Percentiles rank a stretch among this genome's conserved stretches.
These are phyloP conservation scores for Colletotrichum acutatum DNA, from an alignment of 2,329 filamentous ascomycete species.

Conservation along the genomic window DNA sequence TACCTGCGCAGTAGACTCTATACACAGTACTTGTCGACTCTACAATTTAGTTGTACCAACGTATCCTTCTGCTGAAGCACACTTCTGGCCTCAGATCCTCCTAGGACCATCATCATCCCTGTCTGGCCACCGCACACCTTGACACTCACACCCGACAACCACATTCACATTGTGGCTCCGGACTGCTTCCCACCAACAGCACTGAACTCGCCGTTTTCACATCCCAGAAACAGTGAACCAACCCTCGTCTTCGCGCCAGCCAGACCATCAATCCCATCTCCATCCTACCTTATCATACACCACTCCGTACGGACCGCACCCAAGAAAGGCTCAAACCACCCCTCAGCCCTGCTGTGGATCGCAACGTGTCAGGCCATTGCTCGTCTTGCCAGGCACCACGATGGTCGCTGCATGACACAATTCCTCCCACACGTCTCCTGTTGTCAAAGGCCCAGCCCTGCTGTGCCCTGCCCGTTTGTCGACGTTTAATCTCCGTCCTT, in stretches of 20 bases:
- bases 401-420: conserved; percentile 36
- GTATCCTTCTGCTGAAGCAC: not conserved
- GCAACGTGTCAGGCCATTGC: conserved; percentile 32
- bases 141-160: not conserved
- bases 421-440: conserved; percentile 30
- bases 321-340: conserved; percentile 3
- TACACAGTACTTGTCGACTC: not conserved
- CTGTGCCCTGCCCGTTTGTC: conserved; percentile 29
- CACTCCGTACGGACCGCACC: too few relatives aligned
- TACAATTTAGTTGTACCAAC: not conserved
- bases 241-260: not conserved
- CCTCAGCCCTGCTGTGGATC: conserved; percentile 35
- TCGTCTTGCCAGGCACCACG: conserved; percentile 26
- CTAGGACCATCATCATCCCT: conserved; percentile 18
- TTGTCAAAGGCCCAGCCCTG: conserved; percentile 32
- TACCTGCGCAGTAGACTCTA: not conserved
- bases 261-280: not conserved
- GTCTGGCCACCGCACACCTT: not conserved
- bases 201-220: not conserved
- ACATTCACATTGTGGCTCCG: not conserved
- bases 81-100: conserved; percentile 17
- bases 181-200: not conserved
- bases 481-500: conserved; percentile 36
- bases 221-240: not conserved
- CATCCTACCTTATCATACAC: not conserved